phyloP scores from a whole-genome alignment of 352 stramenopile species.

The Phytophthora sansomeana region DNA sequence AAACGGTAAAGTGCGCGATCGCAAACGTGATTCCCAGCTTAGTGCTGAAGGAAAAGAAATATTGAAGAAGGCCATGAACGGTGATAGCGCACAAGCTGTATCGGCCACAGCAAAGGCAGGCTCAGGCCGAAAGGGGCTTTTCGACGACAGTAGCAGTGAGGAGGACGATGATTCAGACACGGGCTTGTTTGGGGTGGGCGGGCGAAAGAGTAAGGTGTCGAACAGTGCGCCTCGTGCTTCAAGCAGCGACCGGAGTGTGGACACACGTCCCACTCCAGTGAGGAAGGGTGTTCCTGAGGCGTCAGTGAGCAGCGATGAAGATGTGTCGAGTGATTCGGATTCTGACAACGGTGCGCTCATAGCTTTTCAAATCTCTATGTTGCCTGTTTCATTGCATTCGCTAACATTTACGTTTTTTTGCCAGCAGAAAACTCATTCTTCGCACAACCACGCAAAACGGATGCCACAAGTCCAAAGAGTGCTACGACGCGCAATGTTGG shows the following conservation, averaged over 20 bases:
- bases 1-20: constrained; percentile 47
- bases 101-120: constrained; percentile 36
- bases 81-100: constrained; percentile 23
- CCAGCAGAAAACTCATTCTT: constrained; percentile 37
- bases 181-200: constrained; percentile 54
- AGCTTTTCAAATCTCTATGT: neutral
- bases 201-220: constrained; percentile 33
- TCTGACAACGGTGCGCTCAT: constrained; percentile 37
- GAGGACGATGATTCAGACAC: constrained; percentile 56
- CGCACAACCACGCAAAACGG: constrained; percentile 21
- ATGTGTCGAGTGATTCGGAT: constrained; percentile 42
- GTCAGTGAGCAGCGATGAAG: constrained; percentile 34
- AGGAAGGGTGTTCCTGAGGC: constrained; percentile 19
- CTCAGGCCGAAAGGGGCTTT: constrained; percentile 67
- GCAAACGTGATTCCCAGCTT: constrained; percentile 74
- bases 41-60: constrained; percentile 84
- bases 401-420: no score
- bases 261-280: constrained; percentile 6
- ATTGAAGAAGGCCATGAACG: constrained; percentile 66
- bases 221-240: constrained; percentile 13
- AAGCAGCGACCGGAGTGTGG: constrained; percentile 31
- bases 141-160: constrained; percentile 82
- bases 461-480: constrained; percentile 32
- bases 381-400: constrained; percentile 9
- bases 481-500: constrained; percentile 24